Base-by-base conservation (phyloP, 768 basidiomycete genomes). In the Royoungia palumana region DNA sequence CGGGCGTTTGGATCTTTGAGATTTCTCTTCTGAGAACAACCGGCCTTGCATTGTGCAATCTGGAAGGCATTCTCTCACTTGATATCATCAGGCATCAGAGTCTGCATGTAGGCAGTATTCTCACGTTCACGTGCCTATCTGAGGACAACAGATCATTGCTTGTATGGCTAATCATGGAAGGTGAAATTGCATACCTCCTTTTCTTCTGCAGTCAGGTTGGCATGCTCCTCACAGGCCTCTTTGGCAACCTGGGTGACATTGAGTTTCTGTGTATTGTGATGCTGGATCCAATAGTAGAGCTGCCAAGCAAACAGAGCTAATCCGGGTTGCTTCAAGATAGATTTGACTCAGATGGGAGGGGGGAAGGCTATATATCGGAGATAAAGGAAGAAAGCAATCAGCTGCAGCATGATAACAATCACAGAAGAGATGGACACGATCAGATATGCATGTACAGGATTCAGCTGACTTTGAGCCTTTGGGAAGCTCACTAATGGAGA, bases 1-100 rank as follows among this genome's bases (percentile, higher is more conserved):
- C 92, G 63, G 8, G 92, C 94, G 63, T 96, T 95, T 28, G 93
- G 93, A 65, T 96, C 93, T 73, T 94, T 95, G 70, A 96, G 88
- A 66, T 96, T 96, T 56, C 87, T 87, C 78, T 87, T 90, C 54
- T 91, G 79, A 35, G 89, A 93, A 69, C 92, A 92, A 54, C 94
- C 94, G 16, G 89, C 87, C 70, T 91, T 92, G 50, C 94, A 84
- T 69, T 95, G 92, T 24, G 91, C 89, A 32, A 93, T 83, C 36
- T 94, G 85, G 71, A 86, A 95, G 6, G 75, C 77, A 66, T 96
- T 96, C 79, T 96, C 94, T 63, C 83, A 85, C 62, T 91, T 89
- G 76, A 95, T 94, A 65, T 94, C 94, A 5, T 92, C 90, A 5
- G 93, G 94, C 0, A 92, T 93, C 38, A 94, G 75, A 5, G 87